Evolutionary conservation across 2,329 filamentous ascomycete species (phyloP), one percentile per base, ranked within the genome.

Genomic region (Paraconiothyrium brasiliense): DNA sequence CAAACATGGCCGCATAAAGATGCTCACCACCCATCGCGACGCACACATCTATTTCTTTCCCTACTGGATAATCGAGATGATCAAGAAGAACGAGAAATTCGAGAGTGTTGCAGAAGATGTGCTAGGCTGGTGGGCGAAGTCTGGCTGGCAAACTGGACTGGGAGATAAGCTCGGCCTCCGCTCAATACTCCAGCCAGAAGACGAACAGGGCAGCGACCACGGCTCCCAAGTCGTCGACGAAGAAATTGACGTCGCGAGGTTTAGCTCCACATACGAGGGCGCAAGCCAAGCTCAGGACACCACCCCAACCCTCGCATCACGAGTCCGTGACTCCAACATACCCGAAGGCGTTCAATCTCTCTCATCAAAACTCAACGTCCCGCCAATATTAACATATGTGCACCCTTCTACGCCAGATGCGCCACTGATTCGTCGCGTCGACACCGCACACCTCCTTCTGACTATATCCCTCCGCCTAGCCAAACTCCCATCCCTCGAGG

Each of bases 21-120:
- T 97, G 85, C 84, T 94, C 62, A 94, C 89, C 14, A 92, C 90
- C 4, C 90, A 96, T 76, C 88, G 95, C 46, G 94, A 98, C 76
- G 92, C 94, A 0, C 94, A 98, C 75, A 90, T 98, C 60, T 99
- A 99, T 79, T 88, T 99, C 65, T 92, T 99, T 68, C 95, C 95
- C 0, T 89, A 88, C 67, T 98, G 95, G 94, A 86, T 97, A 9
- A 87, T 97, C 71, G 90, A 96, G 57, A 91, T 97, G 77, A 87
- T 96, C 46, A 86, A 87, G 60, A 84, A 86, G 64, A 96, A 97
- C 71, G 90, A 94, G 34, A 89, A 86, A 11, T 87, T 99, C 65
- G 92, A 97, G 71, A 96, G 90, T 59, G 89, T 99, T 51, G 92
- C 91, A 35, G 94, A 98, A 77, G 94, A 98, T 72, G 88, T 97